Conservation (phyloP, 805 yeast genomes). For the Yarrowia deformans region DNA sequence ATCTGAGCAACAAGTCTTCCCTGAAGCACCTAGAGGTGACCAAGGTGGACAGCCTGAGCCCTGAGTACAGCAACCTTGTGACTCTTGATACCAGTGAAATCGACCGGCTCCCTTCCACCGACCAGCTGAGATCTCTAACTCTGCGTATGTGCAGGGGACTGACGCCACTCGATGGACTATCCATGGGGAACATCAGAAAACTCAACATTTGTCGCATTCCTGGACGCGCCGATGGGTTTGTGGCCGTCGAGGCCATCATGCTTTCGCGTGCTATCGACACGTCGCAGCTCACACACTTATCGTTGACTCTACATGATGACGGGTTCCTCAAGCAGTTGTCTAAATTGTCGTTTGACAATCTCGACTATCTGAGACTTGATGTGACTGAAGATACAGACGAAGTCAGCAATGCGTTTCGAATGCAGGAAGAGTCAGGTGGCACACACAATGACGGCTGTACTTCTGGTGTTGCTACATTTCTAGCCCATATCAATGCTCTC, state of each 20-base stretch:
- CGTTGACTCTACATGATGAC: conserved; percentile 3
- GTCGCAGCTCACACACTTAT: conserved; percentile 11
- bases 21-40: conserved; percentile 11
- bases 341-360: neutral
- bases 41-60: conserved; percentile 6
- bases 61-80: conserved; percentile 2
- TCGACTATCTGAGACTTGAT: conserved; percentile 13
- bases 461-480: conserved; percentile 34
- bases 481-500: conserved; percentile 10
- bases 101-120: neutral
- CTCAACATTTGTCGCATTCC: conserved; percentile 18
- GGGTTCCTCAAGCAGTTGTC: conserved; percentile 22
- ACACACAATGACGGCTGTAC: neutral
- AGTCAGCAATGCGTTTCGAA: conserved; percentile 11
- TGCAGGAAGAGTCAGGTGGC: conserved; percentile 7
- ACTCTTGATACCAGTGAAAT: conserved; percentile 23
- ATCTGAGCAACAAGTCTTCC: conserved; percentile 2
- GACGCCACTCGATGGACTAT: neutral
- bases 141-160: conserved; percentile 24
- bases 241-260: conserved; percentile 47
- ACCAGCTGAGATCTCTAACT: neutral
- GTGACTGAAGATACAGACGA: conserved; percentile 21
- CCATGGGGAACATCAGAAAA: neutral
- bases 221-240: conserved; percentile 45
- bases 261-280: conserved; percentile 41